Conservation (phyloP, 2,329 filamentous ascomycete species). For the Chaetothyriales sp. region DNA sequence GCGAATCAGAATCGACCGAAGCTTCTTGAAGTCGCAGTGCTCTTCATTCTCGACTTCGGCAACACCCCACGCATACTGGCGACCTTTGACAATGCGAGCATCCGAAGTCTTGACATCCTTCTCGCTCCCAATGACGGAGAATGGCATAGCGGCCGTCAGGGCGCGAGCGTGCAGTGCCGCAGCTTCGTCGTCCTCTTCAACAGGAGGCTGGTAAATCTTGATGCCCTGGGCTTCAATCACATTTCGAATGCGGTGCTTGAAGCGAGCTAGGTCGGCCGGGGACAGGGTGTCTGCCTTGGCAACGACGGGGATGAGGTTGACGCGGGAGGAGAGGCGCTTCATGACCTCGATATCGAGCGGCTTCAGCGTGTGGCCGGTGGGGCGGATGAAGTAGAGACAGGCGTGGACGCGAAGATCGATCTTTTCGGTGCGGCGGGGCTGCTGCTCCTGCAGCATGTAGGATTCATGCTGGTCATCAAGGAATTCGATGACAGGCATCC, state of each 20-base stretch:
- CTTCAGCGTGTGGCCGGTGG: conserved; percentile 96
- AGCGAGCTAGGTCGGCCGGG: conserved; percentile 76
- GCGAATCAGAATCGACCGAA: conserved; percentile 94
- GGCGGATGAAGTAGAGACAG: conserved; percentile 97
- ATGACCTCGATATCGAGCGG: conserved; percentile 98
- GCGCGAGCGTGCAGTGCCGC: conserved; percentile 88
- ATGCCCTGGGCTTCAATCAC: conserved; percentile 98
- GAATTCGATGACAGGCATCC: conserved; percentile 99
- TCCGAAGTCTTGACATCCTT: conserved; percentile 97
- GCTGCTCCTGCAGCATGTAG: conserved; percentile 99
- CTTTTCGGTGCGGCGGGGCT: conserved; percentile 94
- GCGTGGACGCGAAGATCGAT: conserved; percentile 98
- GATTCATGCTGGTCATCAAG: conserved; percentile 99
- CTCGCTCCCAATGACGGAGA: conserved; percentile 96
- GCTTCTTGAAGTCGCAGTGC: conserved; percentile 99
- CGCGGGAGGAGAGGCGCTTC: conserved; percentile 95
- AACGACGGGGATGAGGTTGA: conserved; percentile 96
- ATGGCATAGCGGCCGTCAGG: conserved; percentile 94
- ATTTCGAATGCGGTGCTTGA: conserved; percentile 87
- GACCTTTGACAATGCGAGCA: conserved; percentile 93
- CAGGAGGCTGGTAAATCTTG: conserved; percentile 96
- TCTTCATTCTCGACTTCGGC: conserved; percentile 99
- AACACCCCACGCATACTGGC: conserved; percentile 98
- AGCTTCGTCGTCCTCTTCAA: conserved; percentile 96
- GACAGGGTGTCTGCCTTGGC: conserved; percentile 98